Evolutionary conservation across 1,284 basidiomycete species (phyloP).

Genomic region (Sutorius eximius): DNA sequence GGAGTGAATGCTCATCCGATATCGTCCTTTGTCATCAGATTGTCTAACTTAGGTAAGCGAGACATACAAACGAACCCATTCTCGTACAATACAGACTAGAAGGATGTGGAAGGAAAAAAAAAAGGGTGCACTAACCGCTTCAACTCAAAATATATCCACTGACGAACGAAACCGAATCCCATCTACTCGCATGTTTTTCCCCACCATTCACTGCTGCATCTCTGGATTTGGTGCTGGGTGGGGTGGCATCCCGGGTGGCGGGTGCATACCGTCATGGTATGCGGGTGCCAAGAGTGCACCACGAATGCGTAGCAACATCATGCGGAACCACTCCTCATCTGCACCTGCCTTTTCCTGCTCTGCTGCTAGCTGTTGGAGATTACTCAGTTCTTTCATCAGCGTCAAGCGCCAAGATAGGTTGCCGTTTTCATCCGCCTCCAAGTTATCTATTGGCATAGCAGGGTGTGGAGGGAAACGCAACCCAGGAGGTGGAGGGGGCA

Average conservation of each 20-base stretch:
- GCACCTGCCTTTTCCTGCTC: conserved; percentile 78
- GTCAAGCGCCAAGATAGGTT: conserved; percentile 75
- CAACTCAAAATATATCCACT: conserved; percentile 13
- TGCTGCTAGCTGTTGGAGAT: conserved; percentile 65
- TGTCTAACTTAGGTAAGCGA: conserved; percentile 27
- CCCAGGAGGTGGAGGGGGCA: conserved; percentile 52
- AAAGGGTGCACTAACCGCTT: neutral
- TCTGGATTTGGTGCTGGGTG: conserved; percentile 37
- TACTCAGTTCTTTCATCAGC: conserved; percentile 74
- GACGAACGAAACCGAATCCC: neutral
- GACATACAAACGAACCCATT: neutral
- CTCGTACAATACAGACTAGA: conserved; percentile 5
- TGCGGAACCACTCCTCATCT: conserved; percentile 77
- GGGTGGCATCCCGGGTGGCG: conserved; percentile 47
- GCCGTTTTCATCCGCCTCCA: conserved; percentile 74
- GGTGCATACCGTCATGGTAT: conserved; percentile 59
- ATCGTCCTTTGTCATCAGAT: conserved; percentile 20
- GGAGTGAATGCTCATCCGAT: neutral
- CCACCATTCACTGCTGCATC: conserved; percentile 27
- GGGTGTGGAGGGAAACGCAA: conserved; percentile 62
- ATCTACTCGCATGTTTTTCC: neutral
- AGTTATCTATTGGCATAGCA: conserved; percentile 58
- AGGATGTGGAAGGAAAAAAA: conserved; percentile 4
- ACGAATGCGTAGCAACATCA: conserved; percentile 75
- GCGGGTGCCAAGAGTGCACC: conserved; percentile 64